A percentile compares a stretch with the other conserved stretches of the same genome.
Conservation (phyloP, 176 grass and related monocot genomes). For the Puya raimondii region DNA sequence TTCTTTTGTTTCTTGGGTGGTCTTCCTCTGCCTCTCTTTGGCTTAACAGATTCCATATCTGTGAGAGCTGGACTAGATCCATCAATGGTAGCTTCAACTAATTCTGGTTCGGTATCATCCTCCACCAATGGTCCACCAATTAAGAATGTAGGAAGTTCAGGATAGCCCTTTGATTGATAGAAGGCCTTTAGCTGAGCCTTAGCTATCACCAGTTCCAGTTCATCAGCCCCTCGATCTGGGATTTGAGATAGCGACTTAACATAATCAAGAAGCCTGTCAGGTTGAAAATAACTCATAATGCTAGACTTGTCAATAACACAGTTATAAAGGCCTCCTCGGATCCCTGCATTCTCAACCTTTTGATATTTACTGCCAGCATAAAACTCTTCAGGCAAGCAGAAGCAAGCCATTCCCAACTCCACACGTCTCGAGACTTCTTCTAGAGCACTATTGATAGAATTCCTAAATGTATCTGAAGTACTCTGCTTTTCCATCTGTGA, state of each 20-base stretch:
- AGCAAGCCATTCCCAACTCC: conserved; percentile 60
- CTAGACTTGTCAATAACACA: conserved; percentile 44
- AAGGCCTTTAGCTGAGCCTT: conserved; percentile 78
- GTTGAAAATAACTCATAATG: conserved; percentile 59
- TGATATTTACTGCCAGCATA: conserved; percentile 43
- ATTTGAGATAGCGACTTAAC: conserved; percentile 44
- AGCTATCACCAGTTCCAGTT: conserved; percentile 51
- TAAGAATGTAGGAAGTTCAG: conserved; percentile 64
- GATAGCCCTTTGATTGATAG: conserved; percentile 61
- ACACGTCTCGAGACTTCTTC: conserved; percentile 78
- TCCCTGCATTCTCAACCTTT: conserved; percentile 84
- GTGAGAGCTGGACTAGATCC: conserved; percentile 6
- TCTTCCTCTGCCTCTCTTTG: conserved; percentile 65
- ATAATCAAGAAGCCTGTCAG: conserved; percentile 62
- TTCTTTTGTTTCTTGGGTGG: conserved; percentile 59
- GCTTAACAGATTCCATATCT: conserved; percentile 29
- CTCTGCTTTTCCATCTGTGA: conserved; percentile 87
- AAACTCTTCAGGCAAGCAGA: conserved; percentile 54
- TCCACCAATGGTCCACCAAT: conserved; percentile 49
- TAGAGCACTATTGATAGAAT: conserved; percentile 61
- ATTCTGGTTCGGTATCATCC: conserved; percentile 24
- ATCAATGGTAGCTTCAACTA: conserved; percentile 29
- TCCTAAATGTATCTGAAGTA: conserved; percentile 59
- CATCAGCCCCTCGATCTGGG: conserved; percentile 50
- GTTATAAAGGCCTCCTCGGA: conserved; percentile 58